phyloP scores from a whole-genome alignment of 148 eudicot genomes.

The Suaeda aralocaspica region DNA sequence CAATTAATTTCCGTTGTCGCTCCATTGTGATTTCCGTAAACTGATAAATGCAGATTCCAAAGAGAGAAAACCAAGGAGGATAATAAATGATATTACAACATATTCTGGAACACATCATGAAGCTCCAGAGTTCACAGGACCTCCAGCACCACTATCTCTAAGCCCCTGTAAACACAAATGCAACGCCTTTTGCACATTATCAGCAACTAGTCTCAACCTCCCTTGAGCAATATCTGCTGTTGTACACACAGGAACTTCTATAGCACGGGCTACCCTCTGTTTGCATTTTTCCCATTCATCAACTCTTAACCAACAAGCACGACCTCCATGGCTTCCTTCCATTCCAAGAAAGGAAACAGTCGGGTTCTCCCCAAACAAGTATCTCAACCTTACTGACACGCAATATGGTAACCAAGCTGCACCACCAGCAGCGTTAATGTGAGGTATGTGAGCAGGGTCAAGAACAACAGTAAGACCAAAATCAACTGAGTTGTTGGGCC shows the following conservation, averaged over 20 bases:
- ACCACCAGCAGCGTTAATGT: conserved; percentile 86
- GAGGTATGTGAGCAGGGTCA: conserved; percentile 83
- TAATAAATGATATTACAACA: neutral
- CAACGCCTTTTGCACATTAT: conserved; percentile 68
- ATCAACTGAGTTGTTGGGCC: conserved; percentile 71
- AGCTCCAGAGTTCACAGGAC: conserved; percentile 32
- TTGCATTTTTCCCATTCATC: conserved; percentile 94
- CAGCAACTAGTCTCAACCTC: conserved; percentile 80
- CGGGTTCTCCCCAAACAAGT: conserved; percentile 66
- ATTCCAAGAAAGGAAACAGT: conserved; percentile 68
- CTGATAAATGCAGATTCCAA: neutral
- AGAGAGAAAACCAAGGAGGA: neutral
- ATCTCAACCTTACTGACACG: conserved; percentile 80
- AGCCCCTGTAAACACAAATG: conserved; percentile 68
- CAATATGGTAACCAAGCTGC: conserved; percentile 99
- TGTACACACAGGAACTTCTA: conserved; percentile 54
- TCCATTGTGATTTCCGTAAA: neutral
- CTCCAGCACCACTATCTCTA: conserved; percentile 51
- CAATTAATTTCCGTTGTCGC: neutral
- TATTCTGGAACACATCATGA: conserved; percentile 1
- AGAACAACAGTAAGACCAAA: conserved; percentile 91
- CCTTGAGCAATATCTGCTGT: conserved; percentile 71
- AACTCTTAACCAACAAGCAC: conserved; percentile 72
- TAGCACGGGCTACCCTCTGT: conserved; percentile 65
- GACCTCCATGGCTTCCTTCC: conserved; percentile 99